These are phyloP conservation scores for Geotrichum fermentans DNA, from an alignment of 1,139 yeast genomes.

Conservation along the genomic window DNA sequence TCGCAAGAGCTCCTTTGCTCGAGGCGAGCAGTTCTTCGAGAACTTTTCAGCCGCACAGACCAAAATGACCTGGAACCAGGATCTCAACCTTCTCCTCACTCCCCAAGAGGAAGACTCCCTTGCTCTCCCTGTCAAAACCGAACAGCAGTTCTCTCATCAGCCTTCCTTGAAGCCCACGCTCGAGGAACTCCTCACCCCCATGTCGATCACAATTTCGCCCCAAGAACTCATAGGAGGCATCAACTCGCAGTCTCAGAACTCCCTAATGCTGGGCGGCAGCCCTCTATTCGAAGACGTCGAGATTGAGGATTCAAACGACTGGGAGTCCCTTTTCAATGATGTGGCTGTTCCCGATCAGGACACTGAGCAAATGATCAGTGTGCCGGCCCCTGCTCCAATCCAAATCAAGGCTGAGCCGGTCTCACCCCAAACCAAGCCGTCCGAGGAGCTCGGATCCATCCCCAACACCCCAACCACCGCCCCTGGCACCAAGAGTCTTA, in stretches of 20 bases:
- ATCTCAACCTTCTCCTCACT: conserved; percentile 11
- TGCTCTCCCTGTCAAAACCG: conserved; percentile 5
- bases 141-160: background rate
- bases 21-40: conserved; percentile 15
- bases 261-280: conserved; percentile 27
- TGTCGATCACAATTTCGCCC: conserved; percentile 34
- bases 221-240: conserved; percentile 30
- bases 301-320: conserved; percentile 22
- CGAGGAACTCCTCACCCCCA: conserved; percentile 21
- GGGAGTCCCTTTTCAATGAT: conserved; percentile 21
- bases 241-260: background rate
- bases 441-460: background rate
- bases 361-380: no score
- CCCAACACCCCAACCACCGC: background rate
- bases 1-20: conserved; percentile 6
- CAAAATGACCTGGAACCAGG: conserved; percentile 5
- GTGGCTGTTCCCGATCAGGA: background rate
- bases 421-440: conserved; percentile 6
- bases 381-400: background rate
- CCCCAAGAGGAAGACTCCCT: conserved; percentile 16
- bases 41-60: conserved; percentile 13
- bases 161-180: background rate
- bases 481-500: conserved; percentile 2
- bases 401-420: conserved; percentile 14
- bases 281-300: conserved; percentile 37